Evolutionary conservation across 192 early-diverging fungal genomes (phyloP), one percentile per base, ranked within the genome.

Genomic region (Pilaira anomala): DNA sequence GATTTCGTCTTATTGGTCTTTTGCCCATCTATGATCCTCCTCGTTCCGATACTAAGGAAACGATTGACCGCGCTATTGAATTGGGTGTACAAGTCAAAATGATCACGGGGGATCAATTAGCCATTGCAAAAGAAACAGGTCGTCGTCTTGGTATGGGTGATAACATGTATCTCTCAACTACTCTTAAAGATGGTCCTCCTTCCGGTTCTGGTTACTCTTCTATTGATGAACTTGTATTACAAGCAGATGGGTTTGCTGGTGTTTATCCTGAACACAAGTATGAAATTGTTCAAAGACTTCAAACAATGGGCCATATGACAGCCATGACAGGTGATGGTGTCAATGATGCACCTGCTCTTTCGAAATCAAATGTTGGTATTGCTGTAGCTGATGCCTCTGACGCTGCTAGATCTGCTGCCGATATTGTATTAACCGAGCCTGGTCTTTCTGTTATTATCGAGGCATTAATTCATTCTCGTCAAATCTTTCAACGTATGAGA

Each of bases 401-500:
- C 65, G 89, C 87, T 64, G 89, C 89, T 36, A 85, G 87, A 51
- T 87, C 85, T 67, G 87, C 89, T 54, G 85, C 89, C 22, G 85
- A 88, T 63, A 89, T 91, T 73, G 89, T 91, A 61, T 78, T 91
- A 55, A 88, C 85, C 24, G 86, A 88, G 70, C 84, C 89, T 58
- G 89, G 89, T 69, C 83, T 91, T 62, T 87, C 86, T 18, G 91
- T 92, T 48, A 93, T 93, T 71, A 93, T 96, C 56, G 93, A 94
- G 75, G 94, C 91, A 57, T 87, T 96, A 74, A 89, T 91, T 76
- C 84, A 84, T 75, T 92, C 91, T 65, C 89, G 94, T 66, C 85
- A 90, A 59, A 96, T 96, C 76, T 96, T 96, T 87, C 94, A 96
- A 78, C 92, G 94, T 69, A 96, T 96, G 94, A 84, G 88, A 71